phyloP scores from a whole-genome alignment of 148 eudicot genomes.

The Fallopia convolvulus region DNA sequence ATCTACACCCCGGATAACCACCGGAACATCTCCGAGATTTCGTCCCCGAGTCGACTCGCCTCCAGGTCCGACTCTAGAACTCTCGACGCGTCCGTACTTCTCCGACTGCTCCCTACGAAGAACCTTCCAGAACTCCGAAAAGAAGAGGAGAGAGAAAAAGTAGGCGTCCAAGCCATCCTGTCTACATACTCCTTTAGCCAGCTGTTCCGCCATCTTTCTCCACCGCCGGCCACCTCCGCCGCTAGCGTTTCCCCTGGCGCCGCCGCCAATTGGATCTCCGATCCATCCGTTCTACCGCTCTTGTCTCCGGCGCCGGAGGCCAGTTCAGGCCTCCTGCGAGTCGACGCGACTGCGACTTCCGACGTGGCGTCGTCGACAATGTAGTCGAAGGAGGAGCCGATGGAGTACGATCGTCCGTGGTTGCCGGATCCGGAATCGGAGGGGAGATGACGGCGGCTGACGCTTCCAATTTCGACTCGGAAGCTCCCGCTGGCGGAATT shows the following conservation, averaged over 20 bases:
- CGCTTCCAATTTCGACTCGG: slow-evolving; percentile 68
- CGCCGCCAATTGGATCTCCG: not conserved
- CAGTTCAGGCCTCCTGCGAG: slow-evolving; percentile 23
- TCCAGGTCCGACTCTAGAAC: slow-evolving; percentile 39
- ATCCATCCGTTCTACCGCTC: slow-evolving; percentile 13
- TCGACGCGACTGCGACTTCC: slow-evolving; percentile 36
- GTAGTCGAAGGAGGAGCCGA: slow-evolving; percentile 70
- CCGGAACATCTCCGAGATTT: slow-evolving; percentile 47
- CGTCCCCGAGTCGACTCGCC: slow-evolving; percentile 56
- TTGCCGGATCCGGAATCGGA: slow-evolving; percentile 21
- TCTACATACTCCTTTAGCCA: slow-evolving; percentile 77
- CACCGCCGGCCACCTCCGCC: slow-evolving; percentile 20
- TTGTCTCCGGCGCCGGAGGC: slow-evolving; percentile 24
- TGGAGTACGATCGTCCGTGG: slow-evolving; percentile 40
- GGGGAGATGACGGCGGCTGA: slow-evolving; percentile 36
- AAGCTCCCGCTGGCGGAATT: slow-evolving; percentile 35
- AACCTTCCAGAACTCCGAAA: slow-evolving; percentile 71
- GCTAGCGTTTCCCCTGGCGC: not conserved
- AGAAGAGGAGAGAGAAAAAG: slow-evolving; percentile 47
- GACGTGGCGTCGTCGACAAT: slow-evolving; percentile 37
- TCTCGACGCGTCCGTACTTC: slow-evolving; percentile 25
- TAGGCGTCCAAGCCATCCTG: slow-evolving; percentile 21
- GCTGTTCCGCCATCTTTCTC: slow-evolving; percentile 24
- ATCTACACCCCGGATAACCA: slow-evolving; percentile 3
- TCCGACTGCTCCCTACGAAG: slow-evolving; percentile 66